Evolutionary conservation across 352 stramenopile species (phyloP).

Genomic region (Globisporangium emineosum): DNA sequence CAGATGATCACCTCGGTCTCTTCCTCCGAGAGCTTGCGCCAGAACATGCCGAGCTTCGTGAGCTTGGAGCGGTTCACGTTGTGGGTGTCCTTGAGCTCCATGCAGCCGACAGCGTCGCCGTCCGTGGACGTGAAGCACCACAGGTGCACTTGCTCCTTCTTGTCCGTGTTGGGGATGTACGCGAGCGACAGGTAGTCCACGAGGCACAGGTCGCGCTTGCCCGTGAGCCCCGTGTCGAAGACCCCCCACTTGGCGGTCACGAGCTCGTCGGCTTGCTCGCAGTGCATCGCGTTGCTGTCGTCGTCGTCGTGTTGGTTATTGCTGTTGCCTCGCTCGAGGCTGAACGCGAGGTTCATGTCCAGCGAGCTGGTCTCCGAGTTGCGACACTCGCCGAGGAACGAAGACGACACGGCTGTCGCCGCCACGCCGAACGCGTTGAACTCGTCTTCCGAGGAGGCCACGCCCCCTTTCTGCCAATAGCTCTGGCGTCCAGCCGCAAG

Average conservation of each 20-base stretch:
- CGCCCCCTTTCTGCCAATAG: slow-evolving; percentile 21
- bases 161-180: slow-evolving; percentile 57
- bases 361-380: slow-evolving; percentile 30
- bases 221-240: slow-evolving; percentile 54
- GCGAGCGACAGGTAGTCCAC: slow-evolving; percentile 71
- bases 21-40: slow-evolving; percentile 57
- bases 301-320: slow-evolving; percentile 16
- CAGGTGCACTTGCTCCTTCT: slow-evolving; percentile 51
- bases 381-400: slow-evolving; percentile 13
- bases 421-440: not conserved
- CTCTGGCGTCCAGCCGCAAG: slow-evolving; percentile 18
- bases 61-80: slow-evolving; percentile 48
- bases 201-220: slow-evolving; percentile 66
- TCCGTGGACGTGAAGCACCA: slow-evolving; percentile 79
- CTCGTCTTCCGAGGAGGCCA: slow-evolving; percentile 16
- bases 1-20: slow-evolving; percentile 81
- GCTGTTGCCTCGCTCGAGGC: slow-evolving; percentile 20
- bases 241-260: slow-evolving; percentile 77
- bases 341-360: slow-evolving; percentile 17
- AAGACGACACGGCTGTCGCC: not conserved
- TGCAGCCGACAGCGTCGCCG: slow-evolving; percentile 74
- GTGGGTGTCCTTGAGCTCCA: slow-evolving; percentile 74
- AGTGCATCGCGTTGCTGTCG: slow-evolving; percentile 13
- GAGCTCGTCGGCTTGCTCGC: slow-evolving; percentile 46
- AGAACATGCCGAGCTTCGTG: slow-evolving; percentile 72